These are phyloP conservation scores for Cryphonectria parasitica DNA, from an alignment of 2,329 filamentous ascomycete genomes.

Conservation along the genomic window DNA sequence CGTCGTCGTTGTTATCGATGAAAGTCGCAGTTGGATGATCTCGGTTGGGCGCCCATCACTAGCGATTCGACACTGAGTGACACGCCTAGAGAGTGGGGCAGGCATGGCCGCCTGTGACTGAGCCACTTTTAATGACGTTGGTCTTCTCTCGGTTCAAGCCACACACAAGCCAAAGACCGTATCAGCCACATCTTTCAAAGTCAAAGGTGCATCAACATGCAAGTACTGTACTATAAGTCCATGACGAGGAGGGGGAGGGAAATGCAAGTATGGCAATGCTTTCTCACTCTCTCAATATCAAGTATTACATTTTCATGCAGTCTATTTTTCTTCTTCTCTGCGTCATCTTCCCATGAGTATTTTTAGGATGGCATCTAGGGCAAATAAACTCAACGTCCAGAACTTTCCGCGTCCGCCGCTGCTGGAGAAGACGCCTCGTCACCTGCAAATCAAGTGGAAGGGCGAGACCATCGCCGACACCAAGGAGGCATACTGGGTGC, in stretches of 20 bases:
- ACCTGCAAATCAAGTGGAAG: constrained; percentile 60
- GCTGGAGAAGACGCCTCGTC: constrained; percentile 56
- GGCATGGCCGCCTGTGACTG: constrained; percentile 13
- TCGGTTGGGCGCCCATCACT: constrained; percentile 1
- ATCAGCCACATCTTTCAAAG: constrained; percentile 13
- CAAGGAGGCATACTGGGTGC: constrained; percentile 61
- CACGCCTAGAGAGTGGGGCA: constrained; percentile 10
- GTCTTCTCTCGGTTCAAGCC: not conserved
- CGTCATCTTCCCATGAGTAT: constrained; percentile 6
- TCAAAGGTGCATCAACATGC: constrained; percentile 8
- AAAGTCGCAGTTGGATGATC: constrained; percentile 1
- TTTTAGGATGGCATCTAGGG: constrained; percentile 43
- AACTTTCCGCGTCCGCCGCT: constrained; percentile 62
- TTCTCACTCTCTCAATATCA: not conserved
- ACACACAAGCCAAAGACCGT: not conserved
- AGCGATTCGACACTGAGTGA: not conserved
- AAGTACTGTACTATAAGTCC: not conserved
- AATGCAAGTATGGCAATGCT: not conserved
- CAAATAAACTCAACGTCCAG: constrained; percentile 56
- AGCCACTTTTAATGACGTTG: constrained; percentile 24
- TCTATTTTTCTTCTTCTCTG: not conserved
- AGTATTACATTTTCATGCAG: not conserved
- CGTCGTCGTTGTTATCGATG: constrained; percentile 12
- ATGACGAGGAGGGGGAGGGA: not conserved
- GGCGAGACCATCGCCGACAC: constrained; percentile 61